A percentile compares a stretch with the other conserved stretches of the same genome.
Conservation (phyloP, 2,329 filamentous ascomycete genomes). For the Paramyrothecium sp. region DNA sequence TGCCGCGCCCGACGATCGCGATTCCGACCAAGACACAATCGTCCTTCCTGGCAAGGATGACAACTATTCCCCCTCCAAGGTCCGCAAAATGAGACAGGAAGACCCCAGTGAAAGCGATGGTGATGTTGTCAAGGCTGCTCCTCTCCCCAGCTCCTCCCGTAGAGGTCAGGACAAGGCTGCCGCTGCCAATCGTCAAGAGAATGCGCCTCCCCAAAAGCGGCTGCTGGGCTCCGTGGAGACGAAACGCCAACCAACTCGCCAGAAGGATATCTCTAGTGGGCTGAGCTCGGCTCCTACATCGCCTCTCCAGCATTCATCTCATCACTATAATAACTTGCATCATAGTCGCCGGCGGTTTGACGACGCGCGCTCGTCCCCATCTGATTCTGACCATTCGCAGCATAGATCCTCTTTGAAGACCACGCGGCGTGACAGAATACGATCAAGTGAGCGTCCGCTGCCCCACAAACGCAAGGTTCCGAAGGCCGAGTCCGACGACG, state of each 20-base stretch:
- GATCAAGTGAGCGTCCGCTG: constrained; percentile 43
- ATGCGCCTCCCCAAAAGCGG: constrained; percentile 45
- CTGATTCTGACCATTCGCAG: constrained; percentile 54
- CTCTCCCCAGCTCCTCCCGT: constrained; percentile 28
- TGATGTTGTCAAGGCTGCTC: constrained; percentile 32
- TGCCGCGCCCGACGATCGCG: constrained; percentile 51
- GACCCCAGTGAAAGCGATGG: constrained; percentile 58
- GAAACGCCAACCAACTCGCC: constrained; percentile 32
- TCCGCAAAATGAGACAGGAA: constrained; percentile 64
- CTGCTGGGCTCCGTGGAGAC: constrained; percentile 34
- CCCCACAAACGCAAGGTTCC: constrained; percentile 53
- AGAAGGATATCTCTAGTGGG: constrained; percentile 54
- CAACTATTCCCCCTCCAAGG: constrained; percentile 58
- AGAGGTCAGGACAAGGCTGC: constrained; percentile 33
- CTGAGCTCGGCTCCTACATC: constrained; percentile 60
- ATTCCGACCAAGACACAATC: constrained; percentile 72
- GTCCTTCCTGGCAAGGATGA: constrained; percentile 66
- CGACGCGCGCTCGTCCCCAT: constrained; percentile 45
- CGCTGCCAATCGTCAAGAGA: constrained; percentile 29
- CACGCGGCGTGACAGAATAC: constrained; percentile 45
- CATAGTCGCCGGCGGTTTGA: constrained; percentile 31
- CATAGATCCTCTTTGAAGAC: constrained; percentile 41
- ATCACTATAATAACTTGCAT: constrained; percentile 23
- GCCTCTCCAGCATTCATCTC: constrained; percentile 35
- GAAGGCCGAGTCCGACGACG: constrained; percentile 57